These are phyloP conservation scores for Cryptosporidium andersoni DNA, from an alignment of 169 alveolate genomes.

Conservation along the genomic window DNA sequence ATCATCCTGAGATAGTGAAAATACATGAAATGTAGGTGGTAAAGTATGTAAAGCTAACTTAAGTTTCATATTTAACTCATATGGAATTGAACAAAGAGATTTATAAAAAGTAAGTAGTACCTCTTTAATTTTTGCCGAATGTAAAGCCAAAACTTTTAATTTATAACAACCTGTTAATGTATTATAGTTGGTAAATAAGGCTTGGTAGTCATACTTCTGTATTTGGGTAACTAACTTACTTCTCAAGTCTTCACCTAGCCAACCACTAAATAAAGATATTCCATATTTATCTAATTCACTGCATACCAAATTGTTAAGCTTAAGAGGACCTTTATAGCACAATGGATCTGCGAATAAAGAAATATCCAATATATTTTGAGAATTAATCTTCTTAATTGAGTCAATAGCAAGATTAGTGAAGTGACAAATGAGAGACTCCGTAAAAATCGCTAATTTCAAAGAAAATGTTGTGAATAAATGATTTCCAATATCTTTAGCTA, in stretches of 20 bases:
- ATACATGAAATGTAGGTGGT: conserved; percentile 9
- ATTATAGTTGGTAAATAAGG: conserved; percentile 16
- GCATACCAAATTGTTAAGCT: background rate
- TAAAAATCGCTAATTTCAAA: conserved; percentile 21
- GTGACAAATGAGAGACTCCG: conserved; percentile 21
- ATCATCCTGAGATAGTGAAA: conserved; percentile 14
- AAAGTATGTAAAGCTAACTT: conserved; percentile 5
- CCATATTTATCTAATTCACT: conserved; percentile 32
- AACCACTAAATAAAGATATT: background rate
- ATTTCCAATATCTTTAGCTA: background rate
- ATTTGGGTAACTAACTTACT: background rate
- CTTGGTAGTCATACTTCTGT: conserved; percentile 45
- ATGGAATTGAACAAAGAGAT: conserved; percentile 11
- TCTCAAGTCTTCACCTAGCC: conserved; percentile 58
- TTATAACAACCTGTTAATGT: background rate
- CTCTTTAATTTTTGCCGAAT: conserved; percentile 13
- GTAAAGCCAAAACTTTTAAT: conserved; percentile 14
- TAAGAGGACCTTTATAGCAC: background rate
- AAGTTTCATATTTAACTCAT: conserved; percentile 43
- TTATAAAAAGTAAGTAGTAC: conserved; percentile 25
- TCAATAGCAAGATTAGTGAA: conserved; percentile 1
- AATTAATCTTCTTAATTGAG: conserved; percentile 16
- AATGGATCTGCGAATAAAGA: conserved; percentile 64
- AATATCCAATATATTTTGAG: conserved; percentile 3
- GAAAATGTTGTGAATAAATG: background rate